A percentile compares a stretch with the other conserved stretches of the same genome.
These are phyloP conservation scores for Cryphonectria parasitica DNA, from an alignment of 2,329 filamentous ascomycete genomes.

Conservation along the genomic window DNA sequence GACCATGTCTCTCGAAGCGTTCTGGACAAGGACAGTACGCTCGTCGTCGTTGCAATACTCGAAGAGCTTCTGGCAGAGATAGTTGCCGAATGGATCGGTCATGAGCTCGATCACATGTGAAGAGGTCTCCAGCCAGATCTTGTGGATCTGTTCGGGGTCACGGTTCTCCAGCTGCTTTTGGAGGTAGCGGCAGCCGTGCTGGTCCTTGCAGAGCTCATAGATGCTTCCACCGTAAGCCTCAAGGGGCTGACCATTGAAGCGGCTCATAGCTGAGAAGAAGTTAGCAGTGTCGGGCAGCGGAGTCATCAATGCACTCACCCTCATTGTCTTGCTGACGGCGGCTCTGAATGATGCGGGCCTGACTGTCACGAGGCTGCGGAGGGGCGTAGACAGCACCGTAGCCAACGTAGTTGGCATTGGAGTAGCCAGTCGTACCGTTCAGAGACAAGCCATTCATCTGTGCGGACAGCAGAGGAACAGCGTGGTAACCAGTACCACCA, in stretches of 20 bases:
- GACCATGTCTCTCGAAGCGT: constrained; percentile 84
- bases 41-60: constrained; percentile 96
- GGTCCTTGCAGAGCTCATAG: constrained; percentile 92
- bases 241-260: constrained; percentile 81
- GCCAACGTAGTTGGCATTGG: constrained; percentile 60
- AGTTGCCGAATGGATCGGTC: constrained; percentile 99
- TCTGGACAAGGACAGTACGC: constrained; percentile 88
- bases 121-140: constrained; percentile 94
- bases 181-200: constrained; percentile 94
- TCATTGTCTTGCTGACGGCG: constrained; percentile 76
- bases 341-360: constrained; percentile 75
- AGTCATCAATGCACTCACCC: constrained; percentile 49
- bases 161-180: constrained; percentile 97
- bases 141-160: constrained; percentile 78
- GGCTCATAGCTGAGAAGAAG: constrained; percentile 63
- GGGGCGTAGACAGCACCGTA: constrained; percentile 58
- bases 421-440: constrained; percentile 34
- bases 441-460: constrained; percentile 70
- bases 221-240: constrained; percentile 83
- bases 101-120: constrained; percentile 95
- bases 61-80: constrained; percentile 96
- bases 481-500: constrained; percentile 34
- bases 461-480: constrained; percentile 66
- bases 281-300: constrained; percentile 37
- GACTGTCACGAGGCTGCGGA: constrained; percentile 65